A percentile compares a stretch with the other conserved stretches of the same genome.
Conservation (phyloP, 345 rosid species). For the Aurinia saxatilis region DNA sequence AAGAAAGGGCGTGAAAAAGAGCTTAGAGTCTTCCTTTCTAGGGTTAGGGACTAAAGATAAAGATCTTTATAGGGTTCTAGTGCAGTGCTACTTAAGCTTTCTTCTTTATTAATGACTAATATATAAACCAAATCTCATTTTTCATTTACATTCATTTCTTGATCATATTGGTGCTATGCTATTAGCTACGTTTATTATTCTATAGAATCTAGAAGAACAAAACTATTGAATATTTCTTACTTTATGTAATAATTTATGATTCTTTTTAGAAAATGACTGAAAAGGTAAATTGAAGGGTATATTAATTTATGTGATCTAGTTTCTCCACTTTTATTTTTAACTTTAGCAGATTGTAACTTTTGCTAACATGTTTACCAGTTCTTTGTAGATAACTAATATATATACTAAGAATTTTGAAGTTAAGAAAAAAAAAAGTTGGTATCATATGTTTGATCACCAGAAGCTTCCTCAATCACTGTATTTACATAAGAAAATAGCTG, state of each 20-base stretch:
- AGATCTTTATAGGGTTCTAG: conserved; percentile 7
- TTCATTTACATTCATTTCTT: neutral
- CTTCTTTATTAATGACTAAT: neutral
- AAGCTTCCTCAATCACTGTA: neutral
- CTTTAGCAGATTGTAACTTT: neutral
- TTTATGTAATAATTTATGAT: neutral
- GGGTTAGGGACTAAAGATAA: conserved; percentile 4
- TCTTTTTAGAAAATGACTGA: neutral
- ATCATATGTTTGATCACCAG: neutral
- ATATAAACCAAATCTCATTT: neutral
- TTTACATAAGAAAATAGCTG: neutral
- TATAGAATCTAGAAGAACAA: neutral
- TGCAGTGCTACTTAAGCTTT: neutral
- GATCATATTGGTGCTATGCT: neutral
- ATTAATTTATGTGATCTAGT: neutral
- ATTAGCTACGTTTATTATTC: neutral
- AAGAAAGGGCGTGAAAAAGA: neutral
- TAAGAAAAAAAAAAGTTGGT: neutral
- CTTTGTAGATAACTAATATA: too few relatives aligned
- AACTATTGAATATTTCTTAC: neutral
- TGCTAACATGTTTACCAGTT: neutral
- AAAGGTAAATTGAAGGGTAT: neutral
- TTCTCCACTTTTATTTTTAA: neutral
- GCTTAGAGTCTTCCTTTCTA: neutral
- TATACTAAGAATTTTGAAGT: too few relatives aligned